Evolutionary conservation across 2,329 filamentous ascomycete genomes (phyloP), one percentile per base, ranked within the genome.

Genomic region (Exophiala sp.): DNA sequence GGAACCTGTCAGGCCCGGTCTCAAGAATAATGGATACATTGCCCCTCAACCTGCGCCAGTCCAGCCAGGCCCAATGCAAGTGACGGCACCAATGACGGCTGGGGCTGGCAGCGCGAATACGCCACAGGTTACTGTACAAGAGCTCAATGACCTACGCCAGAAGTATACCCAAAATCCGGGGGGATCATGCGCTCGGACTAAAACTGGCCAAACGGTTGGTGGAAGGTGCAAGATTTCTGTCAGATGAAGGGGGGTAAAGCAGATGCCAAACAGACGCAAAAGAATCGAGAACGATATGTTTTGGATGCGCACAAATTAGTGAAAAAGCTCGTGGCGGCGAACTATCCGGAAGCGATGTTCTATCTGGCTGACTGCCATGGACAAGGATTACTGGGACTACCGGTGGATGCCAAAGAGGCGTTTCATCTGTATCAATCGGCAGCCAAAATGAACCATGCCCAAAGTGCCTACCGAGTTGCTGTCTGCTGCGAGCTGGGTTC

Each of bases 401-500:
- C 91, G 60, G 76, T 82, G 0, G 91, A 97, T 62, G 81, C 86
- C 45, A 95, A 94, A 63, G 90, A 97, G 70, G 93, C 93, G 0
- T 98, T 96, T 66, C 83, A 81, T 1, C 74, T 97, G 8, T 98
- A 98, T 62, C 90, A 96, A 68, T 89, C 88, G 8, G 89, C 91
- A 1, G 93, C 93, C 0, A 98, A 97, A 70, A 71, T 84, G 10
- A 88, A 88, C 1, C 89, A 98, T 66, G 78, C 86, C 1, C 83
- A 86, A 46, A 87, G 88, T 22, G 93, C 93, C 0, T 98, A 97
- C 67, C 81, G 93, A 47, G 95, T 93, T 21, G 93, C 93, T 0
- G 91, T 98, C 0, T 98, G 93, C 71, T 97, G 93, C 64, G 93
- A 98, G 66, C 88, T 98, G 61, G 93, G 93, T 2, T 82, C 89